Base-by-base conservation (phyloP, 2,329 filamentous ascomycete species). In the Volutella citrinella region DNA sequence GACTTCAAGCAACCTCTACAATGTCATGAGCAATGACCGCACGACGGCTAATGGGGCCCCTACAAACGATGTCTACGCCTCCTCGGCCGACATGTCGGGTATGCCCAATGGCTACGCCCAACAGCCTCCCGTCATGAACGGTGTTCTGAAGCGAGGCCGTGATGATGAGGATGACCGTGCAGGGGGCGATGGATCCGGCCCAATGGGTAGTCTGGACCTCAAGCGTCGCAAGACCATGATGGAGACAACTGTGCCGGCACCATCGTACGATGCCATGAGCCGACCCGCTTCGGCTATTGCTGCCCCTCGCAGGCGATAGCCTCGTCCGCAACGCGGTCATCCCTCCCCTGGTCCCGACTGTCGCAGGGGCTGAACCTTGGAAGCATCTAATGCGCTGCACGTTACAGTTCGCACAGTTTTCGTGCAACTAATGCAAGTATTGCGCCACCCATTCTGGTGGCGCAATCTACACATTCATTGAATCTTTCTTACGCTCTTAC, bases 1-100 rank as follows among this genome's bases (percentile, higher is more conserved):
- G 40, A 75, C 84, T 5, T 82, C 86, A 1, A 90, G 87, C 69
- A 94, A 81, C 56, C 69, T 95, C 31, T 95, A 95, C 72, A 94
- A 82, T 61, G 84, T 94, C 43, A 89, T 95, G 68, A 90, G 84
- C 59, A 88, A 87, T 56, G 84, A 87, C 40, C 78, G 87, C 17
- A 78, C 69, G 29, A 65, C 71, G 19, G 62, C 78, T 10, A 68
- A 52, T 48, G 83, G 83, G n/a, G 74, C 71, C 19, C 63, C 78
- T 10, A 65, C 74, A 14, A 74, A 74, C 30, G 87, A 94, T 47
- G 76, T 82, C 7, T 94, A 94, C 57, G 75, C 78, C 20, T 73
- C 80, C 12, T 73, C 84, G 16, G 66, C 74, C 6, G 82, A 85
- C 49, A 69, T 82, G 61, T 60, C 63, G 24, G 64, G 60, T 13